Percentiles rank a stretch among this genome's conserved stretches.
These are phyloP conservation scores for Epichloe festucae DNA, from an alignment of 2,329 filamentous ascomycete genomes.

Conservation along the genomic window DNA sequence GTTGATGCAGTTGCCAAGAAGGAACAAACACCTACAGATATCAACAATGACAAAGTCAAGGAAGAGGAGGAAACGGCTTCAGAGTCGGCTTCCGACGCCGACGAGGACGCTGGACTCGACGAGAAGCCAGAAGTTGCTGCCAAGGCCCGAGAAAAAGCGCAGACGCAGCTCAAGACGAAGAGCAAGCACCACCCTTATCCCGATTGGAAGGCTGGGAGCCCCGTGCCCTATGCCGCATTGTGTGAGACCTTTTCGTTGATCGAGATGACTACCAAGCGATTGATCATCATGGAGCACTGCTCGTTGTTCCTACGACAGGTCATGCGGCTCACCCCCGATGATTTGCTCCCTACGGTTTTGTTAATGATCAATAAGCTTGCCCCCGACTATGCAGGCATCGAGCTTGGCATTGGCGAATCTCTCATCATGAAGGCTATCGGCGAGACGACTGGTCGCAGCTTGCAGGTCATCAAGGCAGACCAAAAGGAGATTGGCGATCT, in stretches of 20 bases:
- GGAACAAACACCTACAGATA: constrained; percentile 11
- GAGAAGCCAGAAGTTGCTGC: constrained; percentile 57
- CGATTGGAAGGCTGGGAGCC: constrained; percentile 80
- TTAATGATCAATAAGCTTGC: constrained; percentile 98
- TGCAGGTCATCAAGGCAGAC: constrained; percentile 84
- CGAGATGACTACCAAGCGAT: constrained; percentile 84
- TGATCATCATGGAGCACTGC: constrained; percentile 81
- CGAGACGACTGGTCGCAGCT: constrained; percentile 77
- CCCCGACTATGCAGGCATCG: constrained; percentile 90
- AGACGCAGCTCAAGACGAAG: constrained; percentile 57
- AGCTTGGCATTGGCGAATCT: constrained; percentile 96
- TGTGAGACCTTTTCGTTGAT: constrained; percentile 91
- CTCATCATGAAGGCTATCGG: constrained; percentile 98
- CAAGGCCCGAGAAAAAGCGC: constrained; percentile 69
- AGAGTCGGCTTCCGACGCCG: constrained; percentile 25
- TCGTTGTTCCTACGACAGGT: constrained; percentile 87
- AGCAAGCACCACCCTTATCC: constrained; percentile 79
- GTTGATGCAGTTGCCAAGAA: background rate
- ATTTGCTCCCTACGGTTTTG: constrained; percentile 76
- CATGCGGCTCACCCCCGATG: constrained; percentile 75
- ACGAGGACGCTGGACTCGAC: constrained; percentile 38
- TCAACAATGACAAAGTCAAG: constrained; percentile 16
- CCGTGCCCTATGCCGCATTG: constrained; percentile 87
- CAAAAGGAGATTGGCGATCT: constrained; percentile 95
- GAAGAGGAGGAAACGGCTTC: constrained; percentile 7